A percentile compares a stretch with the other conserved stretches of the same genome.
These are phyloP conservation scores for Diutina mesorugosa DNA, from an alignment of 1,139 yeast species.

Conservation along the genomic window DNA sequence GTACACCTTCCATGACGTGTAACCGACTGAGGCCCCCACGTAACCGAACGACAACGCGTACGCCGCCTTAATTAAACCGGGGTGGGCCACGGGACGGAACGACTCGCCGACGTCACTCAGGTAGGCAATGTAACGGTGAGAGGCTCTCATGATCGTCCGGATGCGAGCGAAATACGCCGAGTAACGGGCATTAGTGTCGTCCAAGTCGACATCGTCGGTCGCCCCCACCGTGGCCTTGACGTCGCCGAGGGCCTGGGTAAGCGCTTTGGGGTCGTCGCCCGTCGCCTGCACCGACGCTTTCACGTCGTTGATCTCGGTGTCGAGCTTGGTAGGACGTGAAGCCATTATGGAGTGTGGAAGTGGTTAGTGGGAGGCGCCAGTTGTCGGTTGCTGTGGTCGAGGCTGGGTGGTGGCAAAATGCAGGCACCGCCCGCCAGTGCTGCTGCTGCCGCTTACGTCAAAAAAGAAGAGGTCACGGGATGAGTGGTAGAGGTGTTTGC, in stretches of 20 bases:
- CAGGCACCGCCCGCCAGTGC: background rate
- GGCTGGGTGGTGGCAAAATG: background rate
- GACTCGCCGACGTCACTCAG: constrained; percentile 85
- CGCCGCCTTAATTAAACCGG: constrained; percentile 46
- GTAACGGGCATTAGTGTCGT: constrained; percentile 51
- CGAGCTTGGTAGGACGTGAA: background rate
- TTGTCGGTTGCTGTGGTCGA: background rate
- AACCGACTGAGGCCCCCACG: constrained; percentile 66
- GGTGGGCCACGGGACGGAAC: constrained; percentile 78
- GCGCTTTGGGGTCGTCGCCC: background rate
- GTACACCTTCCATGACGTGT: constrained; percentile 65
- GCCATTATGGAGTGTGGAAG: background rate
- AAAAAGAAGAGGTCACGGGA: no score
- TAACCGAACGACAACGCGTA: constrained; percentile 74
- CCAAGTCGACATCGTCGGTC: constrained; percentile 13
- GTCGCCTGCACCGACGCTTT: background rate
- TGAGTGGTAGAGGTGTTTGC: no score
- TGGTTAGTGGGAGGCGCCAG: background rate
- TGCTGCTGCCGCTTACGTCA: background rate
- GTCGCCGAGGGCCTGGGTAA: background rate
- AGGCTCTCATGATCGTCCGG: constrained; percentile 55
- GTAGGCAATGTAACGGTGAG: constrained; percentile 80
- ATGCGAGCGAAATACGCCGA: constrained; percentile 74
- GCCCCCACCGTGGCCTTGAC: background rate
- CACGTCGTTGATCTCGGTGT: background rate